Base-by-base conservation (phyloP, 768 basidiomycete genomes). In the Lentinus brumalis region DNA sequence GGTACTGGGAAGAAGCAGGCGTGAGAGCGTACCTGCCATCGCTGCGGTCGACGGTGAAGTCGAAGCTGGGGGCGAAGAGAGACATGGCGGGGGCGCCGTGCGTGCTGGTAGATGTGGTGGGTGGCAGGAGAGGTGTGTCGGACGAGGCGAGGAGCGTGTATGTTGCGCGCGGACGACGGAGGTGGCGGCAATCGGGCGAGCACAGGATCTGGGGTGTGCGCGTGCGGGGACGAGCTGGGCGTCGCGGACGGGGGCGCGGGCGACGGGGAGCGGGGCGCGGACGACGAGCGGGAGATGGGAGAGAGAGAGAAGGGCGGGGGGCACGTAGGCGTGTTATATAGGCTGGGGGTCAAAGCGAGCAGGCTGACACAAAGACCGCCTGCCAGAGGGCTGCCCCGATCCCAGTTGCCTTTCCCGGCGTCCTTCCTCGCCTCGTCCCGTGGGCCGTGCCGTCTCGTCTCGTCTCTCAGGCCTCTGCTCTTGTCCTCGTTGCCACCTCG, bases 1-100 rank as follows among this genome's bases (percentile, higher is more conserved):
- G 75, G 54, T 75, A 81, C 53, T 26, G 54, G 55, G 40, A 57
- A 62, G 51, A 41, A 53, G 59, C 52, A 69, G 55, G 56, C 70
- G 63, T 55, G 71, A 73, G 45, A 64, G 70, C 57, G 57, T 45
- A 61, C 53, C 53, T 56, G 60, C 64, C 64, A 51, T 61, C 54
- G 35, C 30, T 42, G 64, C 45, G 40, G 53, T 64, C 64, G 40
- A 53, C 32, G 30, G 49, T 3, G 53, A 59, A 35, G 11, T 55
- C 46, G 49, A 56, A 38, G 31, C 38, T 45, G 7, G 54, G 50
- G 16, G 54, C 45, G 10, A 12, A 26, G 49, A 50, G 47, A 39
- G 54, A 32, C 61, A 62, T 62, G 16, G 50, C 14, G 46, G 49
- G 21, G 15, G 7, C n/a, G 59, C 12, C n/a, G 16, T 45, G 21